These are phyloP conservation scores for Crithidia expoeki DNA, from an alignment of 208 protist species.

Conservation along the genomic window DNA sequence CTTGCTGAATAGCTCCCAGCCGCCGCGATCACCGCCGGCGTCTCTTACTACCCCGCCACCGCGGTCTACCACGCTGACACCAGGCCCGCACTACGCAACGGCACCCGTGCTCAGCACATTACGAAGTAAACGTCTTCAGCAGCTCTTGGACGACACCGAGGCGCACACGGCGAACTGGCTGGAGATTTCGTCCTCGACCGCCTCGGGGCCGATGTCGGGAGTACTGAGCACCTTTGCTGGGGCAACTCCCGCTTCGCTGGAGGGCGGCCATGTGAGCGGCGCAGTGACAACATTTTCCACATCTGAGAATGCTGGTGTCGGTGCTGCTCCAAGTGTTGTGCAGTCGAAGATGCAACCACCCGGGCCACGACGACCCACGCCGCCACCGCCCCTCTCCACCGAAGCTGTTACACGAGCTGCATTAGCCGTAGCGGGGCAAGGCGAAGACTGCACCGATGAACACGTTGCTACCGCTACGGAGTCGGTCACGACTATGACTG, in stretches of 20 bases:
- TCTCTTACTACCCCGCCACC: constrained; percentile 5
- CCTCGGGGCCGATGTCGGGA: not conserved
- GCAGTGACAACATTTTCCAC: too few species aligned
- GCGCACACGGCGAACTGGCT: not conserved
- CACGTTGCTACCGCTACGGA: too few species aligned
- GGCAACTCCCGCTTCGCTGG: not conserved
- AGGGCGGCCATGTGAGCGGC: not conserved
- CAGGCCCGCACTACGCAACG: not conserved
- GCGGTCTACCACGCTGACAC: constrained; percentile 4
- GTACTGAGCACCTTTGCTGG: not conserved
- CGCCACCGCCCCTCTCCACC: not conserved
- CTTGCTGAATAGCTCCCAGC: not conserved
- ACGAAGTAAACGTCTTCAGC: not conserved
- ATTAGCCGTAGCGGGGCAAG: too few species aligned
- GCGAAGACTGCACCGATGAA: too few species aligned
- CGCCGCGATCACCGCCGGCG: not conserved
- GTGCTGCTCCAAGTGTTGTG: too few species aligned
- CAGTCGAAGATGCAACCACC: not conserved
- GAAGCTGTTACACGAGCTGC: too few species aligned
- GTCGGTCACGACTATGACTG: too few species aligned
- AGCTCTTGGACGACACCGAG: not conserved
- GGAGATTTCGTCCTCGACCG: constrained; percentile 7
- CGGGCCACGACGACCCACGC: not conserved
- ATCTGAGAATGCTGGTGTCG: too few species aligned
- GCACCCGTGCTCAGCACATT: not conserved